Base-by-base conservation (phyloP, 306 rosid genomes). In the Trifolium subterraneum region DNA sequence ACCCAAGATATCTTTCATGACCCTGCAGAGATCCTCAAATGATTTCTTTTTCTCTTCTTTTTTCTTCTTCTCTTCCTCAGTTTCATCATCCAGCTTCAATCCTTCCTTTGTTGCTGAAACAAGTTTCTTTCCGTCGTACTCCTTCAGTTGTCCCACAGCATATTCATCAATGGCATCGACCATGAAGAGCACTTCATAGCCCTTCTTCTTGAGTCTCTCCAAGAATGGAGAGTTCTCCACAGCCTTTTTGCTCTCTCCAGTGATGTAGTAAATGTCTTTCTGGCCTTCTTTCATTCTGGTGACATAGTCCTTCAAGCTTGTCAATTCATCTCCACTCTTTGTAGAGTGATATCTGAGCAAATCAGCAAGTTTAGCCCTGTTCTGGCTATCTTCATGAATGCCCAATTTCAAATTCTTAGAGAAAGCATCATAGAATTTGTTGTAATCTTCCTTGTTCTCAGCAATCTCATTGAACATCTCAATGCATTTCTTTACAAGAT, bases 401-500 rank as follows among this genome's bases (percentile, higher is more conserved):
- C 95, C 91, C 81, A 89, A 33, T 64, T 89, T 89, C 84, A 89
- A 44, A 54, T 89, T 89, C 87, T 89, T 89, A 0, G 95, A 87
- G 79, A 89, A 89, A 12, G 92, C 54, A 6, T 89, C 95, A 20
- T 89, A 89, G 68, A 87, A 89, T 59, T 87, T 89, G 66, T 77
- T 68, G 77, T 87, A 85, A 1, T 89, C 92, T 14, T 89, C 95
- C 29, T 85, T 89, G 79, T 89, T 89, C 86, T 89, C 95, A 0
- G 92, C 84, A 25, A 89, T 89, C 76, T 89, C 90, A 35, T 83
- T 89, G 86, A 87, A 89, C 92, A 89, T 89, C 79, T 89, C 95
- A 39, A 89, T 89, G 65, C 95, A 89, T 31, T 89, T 89, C 84
- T 89, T 89, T 39, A 84, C 94, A 2, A 89, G 76, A 50, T 85